A percentile compares a stretch with the other conserved stretches of the same genome.
Evolutionary conservation across 2,329 filamentous ascomycete species (phyloP).

Genomic region (Phialemonium atrogriseum): DNA sequence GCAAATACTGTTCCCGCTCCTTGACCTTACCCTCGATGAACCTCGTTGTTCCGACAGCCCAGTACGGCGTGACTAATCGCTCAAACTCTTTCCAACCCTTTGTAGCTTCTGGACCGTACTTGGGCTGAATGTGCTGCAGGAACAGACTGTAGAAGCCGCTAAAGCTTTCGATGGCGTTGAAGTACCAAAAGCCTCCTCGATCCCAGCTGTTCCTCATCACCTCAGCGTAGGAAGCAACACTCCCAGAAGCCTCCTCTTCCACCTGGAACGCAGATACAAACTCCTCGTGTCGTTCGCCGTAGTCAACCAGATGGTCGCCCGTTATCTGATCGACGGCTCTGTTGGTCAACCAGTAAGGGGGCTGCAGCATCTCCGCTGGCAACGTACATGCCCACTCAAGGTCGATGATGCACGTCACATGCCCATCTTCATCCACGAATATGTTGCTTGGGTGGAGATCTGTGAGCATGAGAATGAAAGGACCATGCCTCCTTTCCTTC

Average conservation of each 20-base stretch:
- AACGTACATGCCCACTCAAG: conserved; percentile 25
- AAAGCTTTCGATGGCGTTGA: not conserved
- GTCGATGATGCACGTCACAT: conserved; percentile 23
- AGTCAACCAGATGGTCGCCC: conserved; percentile 6
- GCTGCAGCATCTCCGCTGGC: conserved; percentile 19
- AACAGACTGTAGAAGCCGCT: conserved; percentile 1
- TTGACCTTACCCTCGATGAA: too few relatives aligned
- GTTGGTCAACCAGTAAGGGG: conserved; percentile 23
- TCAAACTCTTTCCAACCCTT: too few relatives aligned
- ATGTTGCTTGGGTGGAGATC: conserved; percentile 25
- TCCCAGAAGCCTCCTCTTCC: conserved; percentile 2
- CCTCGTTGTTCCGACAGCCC: too few relatives aligned
- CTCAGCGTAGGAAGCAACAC: too few relatives aligned
- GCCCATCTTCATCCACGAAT: conserved; percentile 25
- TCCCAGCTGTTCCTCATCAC: not conserved
- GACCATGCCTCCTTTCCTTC: not conserved
- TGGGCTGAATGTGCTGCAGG: not conserved
- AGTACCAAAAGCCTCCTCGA: not conserved
- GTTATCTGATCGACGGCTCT: conserved; percentile 11
- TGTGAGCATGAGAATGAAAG: conserved; percentile 15
- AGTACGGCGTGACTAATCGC: too few relatives aligned
- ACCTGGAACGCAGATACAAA: conserved; percentile 6
- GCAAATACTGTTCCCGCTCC: too few relatives aligned
- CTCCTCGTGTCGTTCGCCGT: conserved; percentile 1
- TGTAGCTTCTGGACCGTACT: too few relatives aligned